Percentiles rank a stretch among this genome's conserved stretches.
Conservation (phyloP, 129 eudicot genomes). For the Oenanthe sinensis region DNA sequence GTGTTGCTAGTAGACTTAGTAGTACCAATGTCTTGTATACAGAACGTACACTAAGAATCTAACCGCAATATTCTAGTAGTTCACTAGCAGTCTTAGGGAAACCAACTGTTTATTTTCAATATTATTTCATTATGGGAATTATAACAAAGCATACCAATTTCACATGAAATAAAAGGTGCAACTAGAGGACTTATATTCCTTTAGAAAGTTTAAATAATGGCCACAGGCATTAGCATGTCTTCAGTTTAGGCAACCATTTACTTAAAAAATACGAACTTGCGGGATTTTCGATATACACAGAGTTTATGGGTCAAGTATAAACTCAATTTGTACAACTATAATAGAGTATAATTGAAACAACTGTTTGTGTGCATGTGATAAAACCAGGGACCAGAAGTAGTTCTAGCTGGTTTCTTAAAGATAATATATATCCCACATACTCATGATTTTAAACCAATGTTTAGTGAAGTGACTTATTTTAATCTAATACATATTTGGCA, state of each 20-base stretch:
- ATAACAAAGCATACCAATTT: neutral
- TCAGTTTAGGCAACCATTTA: neutral
- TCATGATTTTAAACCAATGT: neutral
- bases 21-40: neutral
- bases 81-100: neutral
- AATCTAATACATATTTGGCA: too few species aligned
- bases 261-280: neutral
- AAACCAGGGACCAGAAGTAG: neutral
- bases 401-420: neutral
- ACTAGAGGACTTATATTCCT: conserved; percentile 2
- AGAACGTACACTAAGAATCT: neutral
- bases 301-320: neutral
- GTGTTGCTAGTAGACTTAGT: neutral
- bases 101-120: neutral
- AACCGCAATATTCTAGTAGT: neutral
- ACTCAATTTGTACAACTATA: neutral
- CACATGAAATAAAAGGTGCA: neutral
- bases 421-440: neutral
- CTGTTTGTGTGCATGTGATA: neutral
- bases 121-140: neutral
- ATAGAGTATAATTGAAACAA: neutral
- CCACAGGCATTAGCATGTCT: neutral
- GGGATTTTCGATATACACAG: neutral
- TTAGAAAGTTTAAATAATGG: neutral
- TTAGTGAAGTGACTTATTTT: too few species aligned